A percentile compares a stretch with the other conserved stretches of the same genome.
Conservation (phyloP, 192 early-diverging fungal genomes). For the Linnemannia hyalina region DNA sequence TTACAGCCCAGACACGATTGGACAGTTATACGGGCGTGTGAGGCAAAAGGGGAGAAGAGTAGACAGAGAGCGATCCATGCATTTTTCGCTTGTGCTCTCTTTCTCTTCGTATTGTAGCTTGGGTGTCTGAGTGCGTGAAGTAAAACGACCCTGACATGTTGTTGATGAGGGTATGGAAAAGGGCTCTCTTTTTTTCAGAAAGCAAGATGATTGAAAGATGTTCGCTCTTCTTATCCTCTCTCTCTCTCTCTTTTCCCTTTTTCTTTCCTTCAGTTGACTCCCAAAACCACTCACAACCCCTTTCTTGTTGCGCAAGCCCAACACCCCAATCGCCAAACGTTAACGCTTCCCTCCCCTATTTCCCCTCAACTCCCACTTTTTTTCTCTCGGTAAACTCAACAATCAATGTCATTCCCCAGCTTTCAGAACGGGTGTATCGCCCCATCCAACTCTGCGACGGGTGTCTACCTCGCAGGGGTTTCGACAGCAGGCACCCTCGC, state of each 20-base stretch:
- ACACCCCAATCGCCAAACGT: background rate
- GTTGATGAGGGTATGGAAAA: background rate
- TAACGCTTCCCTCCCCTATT: background rate
- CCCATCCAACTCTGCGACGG: constrained; percentile 3
- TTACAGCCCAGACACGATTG: too few relatives aligned
- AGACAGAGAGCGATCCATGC: too few relatives aligned
- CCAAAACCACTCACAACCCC: background rate
- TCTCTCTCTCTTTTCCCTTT: background rate
- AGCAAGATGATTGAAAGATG: background rate
- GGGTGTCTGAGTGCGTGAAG: background rate
- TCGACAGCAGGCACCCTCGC: constrained; percentile 20
- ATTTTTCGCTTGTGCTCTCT: too few relatives aligned
- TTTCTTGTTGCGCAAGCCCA: background rate
- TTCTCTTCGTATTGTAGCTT: background rate
- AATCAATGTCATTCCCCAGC: background rate
- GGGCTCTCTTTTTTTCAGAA: background rate
- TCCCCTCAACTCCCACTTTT: background rate
- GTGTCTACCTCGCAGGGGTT: constrained; percentile 26
- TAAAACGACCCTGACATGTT: background rate
- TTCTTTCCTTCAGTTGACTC: background rate
- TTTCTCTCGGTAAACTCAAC: background rate
- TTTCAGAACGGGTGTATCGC: constrained; percentile 25
- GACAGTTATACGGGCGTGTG: too few relatives aligned
- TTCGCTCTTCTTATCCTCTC: background rate
- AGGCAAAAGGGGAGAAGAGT: too few relatives aligned